Conservation (phyloP, 331 rosid genomes). For the Malus hybrid region DNA sequence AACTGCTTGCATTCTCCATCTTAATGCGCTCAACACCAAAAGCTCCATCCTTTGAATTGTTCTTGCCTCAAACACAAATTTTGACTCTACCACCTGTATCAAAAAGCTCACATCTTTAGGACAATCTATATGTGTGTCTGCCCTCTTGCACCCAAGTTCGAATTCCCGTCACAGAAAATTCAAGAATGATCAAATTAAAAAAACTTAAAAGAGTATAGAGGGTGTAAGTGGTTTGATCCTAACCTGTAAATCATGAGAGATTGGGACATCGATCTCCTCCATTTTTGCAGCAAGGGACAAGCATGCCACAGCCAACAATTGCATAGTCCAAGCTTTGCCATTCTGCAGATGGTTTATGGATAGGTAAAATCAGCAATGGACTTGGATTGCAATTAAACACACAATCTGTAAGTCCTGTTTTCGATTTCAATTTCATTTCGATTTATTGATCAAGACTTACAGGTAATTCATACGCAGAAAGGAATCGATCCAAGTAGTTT, state of each 20-base stretch:
- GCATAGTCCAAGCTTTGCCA: slow-evolving; percentile 90
- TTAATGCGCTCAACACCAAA: slow-evolving; percentile 73
- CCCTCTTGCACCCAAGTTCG: neutral
- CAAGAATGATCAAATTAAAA: neutral
- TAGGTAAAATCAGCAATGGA: neutral
- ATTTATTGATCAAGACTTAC: slow-evolving; percentile 44
- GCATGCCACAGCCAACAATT: slow-evolving; percentile 84
- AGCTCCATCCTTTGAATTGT: slow-evolving; percentile 94
- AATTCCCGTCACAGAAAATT: neutral
- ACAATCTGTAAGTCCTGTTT: neutral
- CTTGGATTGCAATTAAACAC: neutral
- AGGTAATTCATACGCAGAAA: slow-evolving; percentile 71
- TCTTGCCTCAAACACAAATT: slow-evolving; percentile 73
- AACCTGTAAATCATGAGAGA: slow-evolving; percentile 77
- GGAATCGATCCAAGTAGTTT: slow-evolving; percentile 92
- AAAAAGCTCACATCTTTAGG: slow-evolving; percentile 9
- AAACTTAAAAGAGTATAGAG: neutral
- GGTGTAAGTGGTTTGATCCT: neutral
- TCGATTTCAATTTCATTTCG: too few species aligned
- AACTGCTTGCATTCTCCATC: slow-evolving; percentile 91
- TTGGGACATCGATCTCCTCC: slow-evolving; percentile 79
- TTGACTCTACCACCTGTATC: slow-evolving; percentile 64
- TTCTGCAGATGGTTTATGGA: slow-evolving; percentile 32
- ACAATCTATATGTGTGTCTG: neutral
- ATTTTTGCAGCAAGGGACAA: slow-evolving; percentile 83